Base-by-base conservation (phyloP, 805 yeast genomes). In the Metschnikowia bowlesiae region DNA sequence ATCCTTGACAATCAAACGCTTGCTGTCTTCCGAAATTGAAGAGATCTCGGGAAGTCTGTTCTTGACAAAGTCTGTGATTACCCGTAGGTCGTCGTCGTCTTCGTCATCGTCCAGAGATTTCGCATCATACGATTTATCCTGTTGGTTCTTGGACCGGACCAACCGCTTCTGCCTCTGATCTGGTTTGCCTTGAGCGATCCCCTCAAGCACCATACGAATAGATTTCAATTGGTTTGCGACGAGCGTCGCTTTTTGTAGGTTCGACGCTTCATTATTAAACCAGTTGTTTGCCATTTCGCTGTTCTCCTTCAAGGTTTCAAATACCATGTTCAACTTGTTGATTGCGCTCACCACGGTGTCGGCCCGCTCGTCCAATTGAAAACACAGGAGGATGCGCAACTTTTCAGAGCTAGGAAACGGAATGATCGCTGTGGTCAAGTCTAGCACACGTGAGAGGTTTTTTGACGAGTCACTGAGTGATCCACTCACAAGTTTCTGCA, bases 191-290 rank as follows among this genome's bases (percentile, higher is more conserved):
- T 43, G 39, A 8, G 47, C n/a, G 58, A 80, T 66, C 9, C 76
- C 71, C 49, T 79, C 83, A 50, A 81, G 66, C 14, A 78, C 73
- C 34, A 70, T 56, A 47, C 82, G 70, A 43, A 81, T 73, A 2
- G 83, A 73, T 54, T 76, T 78, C 53, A 81, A 62, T 54, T 81
- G 85, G 54, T 71, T 77, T 8, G 84, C 80, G 37, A 81, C 80
- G 30, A 81, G 73, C 52, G 67, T 75, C 2, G 84, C 80, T 53
- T 76, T 80, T 56, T 81, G 84, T 30, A 71, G 58, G 48, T 76
- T 75, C 0, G 81, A 63, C 2, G 84, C 80, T 44, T 75, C 75
- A n/a, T 71, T 65, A 55, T 73, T 70, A 54, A 76, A 79, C 71
- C 77, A 71, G 52, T 75, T 76, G 46, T 70, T 73, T 11, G 68